Base-by-base conservation (phyloP, 2,329 filamentous ascomycete species). In the Alternaria longipes region DNA sequence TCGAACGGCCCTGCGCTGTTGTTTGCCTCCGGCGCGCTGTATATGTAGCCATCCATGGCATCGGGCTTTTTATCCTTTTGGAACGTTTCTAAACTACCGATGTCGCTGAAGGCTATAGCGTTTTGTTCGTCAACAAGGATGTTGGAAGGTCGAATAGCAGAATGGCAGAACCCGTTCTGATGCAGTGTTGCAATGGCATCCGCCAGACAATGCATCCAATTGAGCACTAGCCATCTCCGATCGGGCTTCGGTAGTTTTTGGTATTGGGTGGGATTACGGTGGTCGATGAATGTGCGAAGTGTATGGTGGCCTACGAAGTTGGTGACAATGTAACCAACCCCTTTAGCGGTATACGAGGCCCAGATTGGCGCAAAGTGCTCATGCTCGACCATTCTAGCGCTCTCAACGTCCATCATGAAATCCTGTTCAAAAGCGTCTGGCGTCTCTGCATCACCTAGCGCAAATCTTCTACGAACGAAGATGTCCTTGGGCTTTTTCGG, bases 131-230 rank as follows among this genome's bases (percentile, higher is more conserved):
- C 87, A 67, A 93, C 86, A 69, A 91, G 83, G 24, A 93, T 84
- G 9, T 89, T 90, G 0, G 89, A 90, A 1, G 90, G 91, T 62
- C 87, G 87, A 73, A 94, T 91, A 50, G 87, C 88, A 22, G 86
- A 85, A 68, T 93, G 90, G 3, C 86, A 85, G 24, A 87, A 84
- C 1, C 88, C 87, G 49, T 84, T 84, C 63, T 84, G 84, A 72
- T 93, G 91, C 3, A 93, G 79, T 63, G 86, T 90, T 54, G 88
- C 86, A 16, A 93, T 73, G 1, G 90, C 88, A 73, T 92, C 89
- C 41, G 85, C 83, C 4, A 93, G 83, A 73, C 91, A 93, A 70
- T 91, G 87, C 70, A 93, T 86, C 91, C 91, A 93, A 74, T 91
- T 89, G 73, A 92, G 82, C 5, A 92, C 75, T 16, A 90, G 79